Base-by-base conservation (phyloP, 345 rosid genomes). In the Heritiera fomes region DNA sequence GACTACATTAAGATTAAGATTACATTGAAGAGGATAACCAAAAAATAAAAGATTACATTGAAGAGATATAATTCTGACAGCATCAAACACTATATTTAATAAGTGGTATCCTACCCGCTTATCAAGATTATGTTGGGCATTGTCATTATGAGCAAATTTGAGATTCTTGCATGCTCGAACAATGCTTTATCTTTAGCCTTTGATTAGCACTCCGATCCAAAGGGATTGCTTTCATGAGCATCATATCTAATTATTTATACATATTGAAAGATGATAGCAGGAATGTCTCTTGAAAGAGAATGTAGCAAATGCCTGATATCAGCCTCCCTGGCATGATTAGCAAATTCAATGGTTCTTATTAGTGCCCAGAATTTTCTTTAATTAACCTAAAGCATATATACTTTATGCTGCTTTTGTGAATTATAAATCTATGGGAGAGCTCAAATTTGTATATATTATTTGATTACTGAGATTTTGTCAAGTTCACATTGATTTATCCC, bases 401-500 rank as follows among this genome's bases (percentile, higher is more conserved):
- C 75, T 72, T 52, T 52, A 32, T 71, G 62, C 62, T 52, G 15
- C 75, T 71, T 50, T 45, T 52, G 2, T 23, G 56, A 38, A 20
- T 20, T 45, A n/a, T 68, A 68, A 17, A 72, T 52, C 60, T 34
- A 9, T 72, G 28, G 61, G 30, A 52, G 17, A 71, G 32, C 62
- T 71, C n/a, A 14, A 63, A 63, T 1, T 30, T 1, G 8, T 63
- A 34, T 43, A 43, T 13, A 63, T 63, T 32, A 32, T 5, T 4
- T 32, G n/a, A 63, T 32, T 34, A 13, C 43, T 63, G 53, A 9
- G 62, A 53, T 34, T 72, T 72, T 72, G 32, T 53, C 47, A 34
- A 32, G 6, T 63, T 72, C 63, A 34, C 62, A 72, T 72, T 72
- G 75, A 47, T 72, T 53, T 32, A 72, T 72, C 75, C 75, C n/a